phyloP scores from a whole-genome alignment of 371 early-diverging fungal genomes.

The Apophysomyces ossiformis region DNA sequence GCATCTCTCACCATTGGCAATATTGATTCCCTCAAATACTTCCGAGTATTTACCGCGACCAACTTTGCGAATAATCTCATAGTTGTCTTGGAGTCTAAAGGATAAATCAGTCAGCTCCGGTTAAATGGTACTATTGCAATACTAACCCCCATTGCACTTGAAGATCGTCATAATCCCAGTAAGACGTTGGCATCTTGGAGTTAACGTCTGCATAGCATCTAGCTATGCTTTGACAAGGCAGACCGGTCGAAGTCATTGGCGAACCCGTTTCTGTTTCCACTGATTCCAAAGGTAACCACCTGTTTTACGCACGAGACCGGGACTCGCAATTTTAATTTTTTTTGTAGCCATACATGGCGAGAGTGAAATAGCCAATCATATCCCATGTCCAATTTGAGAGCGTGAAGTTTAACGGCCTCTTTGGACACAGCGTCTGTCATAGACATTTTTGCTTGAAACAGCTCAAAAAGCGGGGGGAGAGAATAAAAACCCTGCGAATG shows the following conservation, averaged over 20 bases:
- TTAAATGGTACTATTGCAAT: background rate
- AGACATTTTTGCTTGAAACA: too few species aligned
- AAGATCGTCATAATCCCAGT: constrained; percentile 98
- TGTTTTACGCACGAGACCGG: too few species aligned
- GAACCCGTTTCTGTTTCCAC: too few species aligned
- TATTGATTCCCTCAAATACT: constrained; percentile 97
- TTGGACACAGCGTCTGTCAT: too few species aligned
- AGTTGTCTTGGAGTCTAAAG: constrained; percentile 88
- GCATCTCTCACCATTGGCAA: constrained; percentile 77
- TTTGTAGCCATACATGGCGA: too few species aligned
- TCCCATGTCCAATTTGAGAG: too few species aligned
- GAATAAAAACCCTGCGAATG: too few species aligned
- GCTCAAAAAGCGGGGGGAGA: too few species aligned
- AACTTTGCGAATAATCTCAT: constrained; percentile 95
- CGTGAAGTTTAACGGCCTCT: too few species aligned
- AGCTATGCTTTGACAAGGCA: constrained; percentile 63
- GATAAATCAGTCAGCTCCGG: background rate
- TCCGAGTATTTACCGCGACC: constrained; percentile 99
- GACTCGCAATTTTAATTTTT: too few species aligned
- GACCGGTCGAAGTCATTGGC: constrained; percentile 10
- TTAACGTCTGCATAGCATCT: constrained; percentile 92
- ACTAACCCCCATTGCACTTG: constrained; percentile 82
- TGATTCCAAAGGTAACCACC: too few species aligned
- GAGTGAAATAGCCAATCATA: too few species aligned
- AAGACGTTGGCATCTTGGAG: constrained; percentile 76